phyloP scores from a whole-genome alignment of 768 basidiomycete species.

The Pulveroboletus sp. region DNA sequence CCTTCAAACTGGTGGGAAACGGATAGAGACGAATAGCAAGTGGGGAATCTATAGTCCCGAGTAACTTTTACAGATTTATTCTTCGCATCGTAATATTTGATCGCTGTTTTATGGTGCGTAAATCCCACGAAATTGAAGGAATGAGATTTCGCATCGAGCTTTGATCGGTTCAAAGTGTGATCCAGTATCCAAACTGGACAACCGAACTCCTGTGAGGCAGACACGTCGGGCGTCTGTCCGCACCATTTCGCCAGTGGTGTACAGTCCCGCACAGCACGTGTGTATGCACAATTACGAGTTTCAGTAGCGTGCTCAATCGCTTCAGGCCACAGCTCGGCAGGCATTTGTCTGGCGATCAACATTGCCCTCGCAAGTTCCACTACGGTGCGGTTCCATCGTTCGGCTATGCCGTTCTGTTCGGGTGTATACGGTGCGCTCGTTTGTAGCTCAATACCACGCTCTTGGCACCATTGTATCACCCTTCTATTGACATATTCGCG shows the following conservation, averaged over 20 bases:
- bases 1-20: too few species aligned
- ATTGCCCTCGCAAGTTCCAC: slow-evolving; percentile 31
- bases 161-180: not conserved
- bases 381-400: slow-evolving; percentile 34
- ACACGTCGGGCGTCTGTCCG: not conserved
- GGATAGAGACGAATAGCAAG: too few species aligned
- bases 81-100: too few species aligned
- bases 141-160: not conserved
- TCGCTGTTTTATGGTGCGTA: too few species aligned
- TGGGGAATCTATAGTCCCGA: too few species aligned
- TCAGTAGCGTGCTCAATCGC: slow-evolving; percentile 32
- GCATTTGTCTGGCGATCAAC: slow-evolving; percentile 25
- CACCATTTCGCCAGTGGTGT: slow-evolving; percentile 11
- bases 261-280: not conserved
- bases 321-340: too few species aligned
- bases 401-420: slow-evolving; percentile 36
- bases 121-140: not conserved
- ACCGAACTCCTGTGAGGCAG: not conserved
- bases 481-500: slow-evolving; percentile 29
- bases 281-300: slow-evolving; percentile 21
- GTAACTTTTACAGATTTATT: too few species aligned
- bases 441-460: slow-evolving; percentile 28
- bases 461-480: slow-evolving; percentile 18
- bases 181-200: not conserved
- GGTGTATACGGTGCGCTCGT: too few species aligned